Base-by-base conservation (phyloP, 108 stramenopile genomes). In the Skeletonema tropicum region DNA sequence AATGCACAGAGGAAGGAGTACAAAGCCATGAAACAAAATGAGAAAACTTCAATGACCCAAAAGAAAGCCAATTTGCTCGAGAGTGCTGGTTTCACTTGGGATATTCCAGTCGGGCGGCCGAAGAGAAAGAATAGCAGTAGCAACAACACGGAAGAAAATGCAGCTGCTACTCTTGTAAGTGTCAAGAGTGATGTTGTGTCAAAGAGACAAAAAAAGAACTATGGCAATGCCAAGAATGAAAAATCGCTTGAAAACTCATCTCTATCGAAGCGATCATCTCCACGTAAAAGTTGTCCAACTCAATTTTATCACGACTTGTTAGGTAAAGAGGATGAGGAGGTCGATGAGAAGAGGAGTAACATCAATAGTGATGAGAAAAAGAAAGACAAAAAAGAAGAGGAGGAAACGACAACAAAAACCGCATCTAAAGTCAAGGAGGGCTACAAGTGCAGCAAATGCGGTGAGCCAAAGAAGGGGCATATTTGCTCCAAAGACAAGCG, bases 11-110 rank as follows among this genome's bases (percentile, higher is more conserved):
- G 71, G 41, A 46, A 10, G 6, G 64, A 71, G 29, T 66, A 71
- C 15, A 21, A 30, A 48, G 9, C 26, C 32, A 21, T 66, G 42
- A 15, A 29, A 65, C 71, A 66, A 25, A 31, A 49, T 9, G 31
- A 66, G 11, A 71, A 65, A 49, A 46, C 71, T 30, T 39, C 21
- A n/a, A 65, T 71, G 71, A 71, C 71, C 8, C 64, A 48, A 12
- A 19, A 36, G 13, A 35, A 65, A 30, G 42, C 29, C 23, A 26
- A 30, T 17, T 35, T 66, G 21, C 38, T 71, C 36, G 71, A 71
- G 63, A 30, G 64, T 46, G 62, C 64, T 6, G 71, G 64, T 9
- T 66, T 71, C 17, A 15, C 19, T 35, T 71, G 71, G 71, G 64
- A 71, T 33, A 35, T 26, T 14, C 65, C 62, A n/a, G 33, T 9